Evolutionary conservation across 306 rosid genomes (phyloP).

Genomic region (Dalbergia oliveri): DNA sequence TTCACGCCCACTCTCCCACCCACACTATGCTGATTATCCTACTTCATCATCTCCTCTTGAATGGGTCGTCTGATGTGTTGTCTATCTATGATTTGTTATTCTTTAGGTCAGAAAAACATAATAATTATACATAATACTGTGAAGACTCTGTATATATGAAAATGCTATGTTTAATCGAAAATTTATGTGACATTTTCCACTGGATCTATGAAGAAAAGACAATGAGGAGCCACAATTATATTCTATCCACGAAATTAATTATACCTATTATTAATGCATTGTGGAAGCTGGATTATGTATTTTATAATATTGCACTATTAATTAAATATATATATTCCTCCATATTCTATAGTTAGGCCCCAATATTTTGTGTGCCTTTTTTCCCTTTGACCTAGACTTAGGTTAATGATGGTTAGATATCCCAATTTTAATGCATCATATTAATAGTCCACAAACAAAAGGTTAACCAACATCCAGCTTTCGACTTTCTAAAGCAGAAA

Average conservation of each 20-base stretch:
- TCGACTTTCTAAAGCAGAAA: background rate
- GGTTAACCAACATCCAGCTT: background rate
- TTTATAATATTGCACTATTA: background rate
- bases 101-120: slow-evolving; percentile 35
- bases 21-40: slow-evolving; percentile 24
- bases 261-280: background rate
- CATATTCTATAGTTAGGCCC: background rate
- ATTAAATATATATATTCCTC: background rate
- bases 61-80: slow-evolving; percentile 1
- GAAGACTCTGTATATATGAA: background rate
- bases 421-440: background rate
- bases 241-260: background rate
- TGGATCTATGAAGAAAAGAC: background rate
- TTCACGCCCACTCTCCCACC: slow-evolving; percentile 34
- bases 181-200: background rate
- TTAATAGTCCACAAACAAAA: background rate
- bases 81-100: slow-evolving; percentile 27
- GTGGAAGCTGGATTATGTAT: background rate
- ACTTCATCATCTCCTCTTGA: background rate
- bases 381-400: background rate
- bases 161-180: background rate
- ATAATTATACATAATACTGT: background rate
- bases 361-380: background rate
- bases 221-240: background rate
- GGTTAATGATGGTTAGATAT: background rate